Evolutionary conservation across 208 protist genomes (phyloP).

Genomic region (Zelonia costaricensis): DNA sequence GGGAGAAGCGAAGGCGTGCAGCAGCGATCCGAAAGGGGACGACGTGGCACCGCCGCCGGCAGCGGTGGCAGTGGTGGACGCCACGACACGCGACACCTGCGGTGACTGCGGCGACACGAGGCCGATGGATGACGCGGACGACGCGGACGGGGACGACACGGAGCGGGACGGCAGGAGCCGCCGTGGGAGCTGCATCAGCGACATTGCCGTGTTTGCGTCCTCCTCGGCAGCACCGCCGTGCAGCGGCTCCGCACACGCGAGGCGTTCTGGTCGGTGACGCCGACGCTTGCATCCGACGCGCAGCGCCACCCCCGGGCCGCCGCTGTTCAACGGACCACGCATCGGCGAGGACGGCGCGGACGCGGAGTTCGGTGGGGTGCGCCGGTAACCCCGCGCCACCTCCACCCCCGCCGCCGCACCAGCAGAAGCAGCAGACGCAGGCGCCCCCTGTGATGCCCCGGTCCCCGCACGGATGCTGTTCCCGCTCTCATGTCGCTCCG

Average conservation of each 20-base stretch:
- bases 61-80: background rate
- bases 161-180: too few species aligned
- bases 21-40: constrained; percentile 6
- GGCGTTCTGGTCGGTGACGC: too few species aligned
- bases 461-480: background rate
- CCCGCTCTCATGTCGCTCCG: constrained; percentile 17
- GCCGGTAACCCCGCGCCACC: constrained; percentile 18
- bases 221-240: too few species aligned
- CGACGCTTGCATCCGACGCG: too few species aligned
- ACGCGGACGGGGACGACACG: constrained; percentile 8
- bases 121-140: constrained; percentile 8
- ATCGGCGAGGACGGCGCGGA: too few species aligned
- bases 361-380: background rate
- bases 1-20: background rate
- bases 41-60: background rate
- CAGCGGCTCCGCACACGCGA: too few species aligned
- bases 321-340: too few species aligned
- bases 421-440: too few species aligned
- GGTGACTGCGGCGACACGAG: constrained; percentile 17
- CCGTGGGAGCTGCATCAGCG: too few species aligned
- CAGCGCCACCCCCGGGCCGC: too few species aligned
- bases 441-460: too few species aligned
- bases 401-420: constrained; percentile 1
- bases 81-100: background rate
- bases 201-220: too few species aligned